phyloP scores from a whole-genome alignment of 345 rosid species.

The Populus nigra region DNA sequence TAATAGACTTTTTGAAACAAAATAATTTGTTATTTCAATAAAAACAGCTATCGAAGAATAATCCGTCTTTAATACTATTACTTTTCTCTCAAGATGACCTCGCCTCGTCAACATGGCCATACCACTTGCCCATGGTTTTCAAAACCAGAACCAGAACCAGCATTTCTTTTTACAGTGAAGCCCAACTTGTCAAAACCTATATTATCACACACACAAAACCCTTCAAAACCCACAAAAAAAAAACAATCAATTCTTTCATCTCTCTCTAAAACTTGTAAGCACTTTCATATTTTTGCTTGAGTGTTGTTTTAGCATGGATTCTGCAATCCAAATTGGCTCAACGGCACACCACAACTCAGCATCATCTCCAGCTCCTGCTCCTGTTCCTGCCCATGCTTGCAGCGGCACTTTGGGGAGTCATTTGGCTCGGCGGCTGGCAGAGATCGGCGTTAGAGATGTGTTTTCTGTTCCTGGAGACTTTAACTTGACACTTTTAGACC shows the following conservation, averaged over 20 bases:
- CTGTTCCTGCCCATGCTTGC: constrained; percentile 10
- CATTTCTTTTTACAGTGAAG: not conserved
- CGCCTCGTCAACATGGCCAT: not conserved
- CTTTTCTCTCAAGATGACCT: not conserved
- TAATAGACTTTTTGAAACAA: no score
- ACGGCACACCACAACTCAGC: constrained; percentile 22
- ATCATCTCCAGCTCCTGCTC: not conserved
- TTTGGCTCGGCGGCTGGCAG: constrained; percentile 64
- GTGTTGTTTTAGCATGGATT: constrained; percentile 24
- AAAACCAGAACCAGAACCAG: not conserved
- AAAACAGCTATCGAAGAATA: no score
- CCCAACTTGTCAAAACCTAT: constrained; percentile 8
- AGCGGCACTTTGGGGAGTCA: constrained; percentile 54
- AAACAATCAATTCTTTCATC: not conserved
- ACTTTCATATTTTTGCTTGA: not conserved
- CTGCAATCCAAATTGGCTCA: constrained; percentile 39
- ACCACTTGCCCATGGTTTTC: not conserved
- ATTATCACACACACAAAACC: not conserved
- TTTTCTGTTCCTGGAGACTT: constrained; percentile 78
- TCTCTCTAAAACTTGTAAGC: not conserved
- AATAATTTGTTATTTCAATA: no score
- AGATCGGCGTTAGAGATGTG: constrained; percentile 65
- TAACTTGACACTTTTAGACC: constrained; percentile 60
- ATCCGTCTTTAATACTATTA: not conserved
- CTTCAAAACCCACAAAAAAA: not conserved